A percentile compares a stretch with the other conserved stretches of the same genome.
phyloP scores from a whole-genome alignment of 208 protist genomes.

The Leishmania tropica region DNA sequence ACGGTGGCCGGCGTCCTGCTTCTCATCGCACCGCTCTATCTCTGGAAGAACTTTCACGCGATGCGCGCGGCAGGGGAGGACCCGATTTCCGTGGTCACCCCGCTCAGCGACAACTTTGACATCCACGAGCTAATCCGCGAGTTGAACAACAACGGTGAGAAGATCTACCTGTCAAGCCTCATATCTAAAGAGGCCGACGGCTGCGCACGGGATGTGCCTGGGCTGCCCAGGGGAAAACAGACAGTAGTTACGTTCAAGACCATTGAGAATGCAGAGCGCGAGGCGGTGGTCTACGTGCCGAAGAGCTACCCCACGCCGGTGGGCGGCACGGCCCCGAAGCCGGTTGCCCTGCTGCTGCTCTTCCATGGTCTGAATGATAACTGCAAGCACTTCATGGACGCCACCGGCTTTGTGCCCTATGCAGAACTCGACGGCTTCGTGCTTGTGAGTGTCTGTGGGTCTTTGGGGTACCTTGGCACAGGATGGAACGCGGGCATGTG shows the following conservation, averaged over 20 bases:
- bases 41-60: not conserved
- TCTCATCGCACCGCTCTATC: conserved; percentile 1
- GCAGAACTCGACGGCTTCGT: conserved; percentile 59
- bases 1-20: not conserved
- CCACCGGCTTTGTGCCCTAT: conserved; percentile 49
- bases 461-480: conserved; percentile 48
- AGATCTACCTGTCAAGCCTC: conserved; percentile 8
- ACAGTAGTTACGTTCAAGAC: conserved; percentile 45
- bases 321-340: not conserved
- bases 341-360: conserved; percentile 49
- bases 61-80: not conserved
- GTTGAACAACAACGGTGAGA: conserved; percentile 5
- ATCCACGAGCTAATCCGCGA: not conserved
- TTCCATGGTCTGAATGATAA: conserved; percentile 76
- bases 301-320: conserved; percentile 11
- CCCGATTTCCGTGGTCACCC: not conserved
- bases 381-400: conserved; percentile 60
- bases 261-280: conserved; percentile 18
- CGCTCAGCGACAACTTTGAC: not conserved
- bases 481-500: conserved; percentile 78
- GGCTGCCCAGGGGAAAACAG: conserved; percentile 28
- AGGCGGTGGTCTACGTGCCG: conserved; percentile 58
- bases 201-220: conserved; percentile 9
- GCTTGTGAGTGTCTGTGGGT: conserved; percentile 68
- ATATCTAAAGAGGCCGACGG: not conserved